Evolutionary conservation across 305 asterid genomes (phyloP).

Genomic region (Striga hermonthica): DNA sequence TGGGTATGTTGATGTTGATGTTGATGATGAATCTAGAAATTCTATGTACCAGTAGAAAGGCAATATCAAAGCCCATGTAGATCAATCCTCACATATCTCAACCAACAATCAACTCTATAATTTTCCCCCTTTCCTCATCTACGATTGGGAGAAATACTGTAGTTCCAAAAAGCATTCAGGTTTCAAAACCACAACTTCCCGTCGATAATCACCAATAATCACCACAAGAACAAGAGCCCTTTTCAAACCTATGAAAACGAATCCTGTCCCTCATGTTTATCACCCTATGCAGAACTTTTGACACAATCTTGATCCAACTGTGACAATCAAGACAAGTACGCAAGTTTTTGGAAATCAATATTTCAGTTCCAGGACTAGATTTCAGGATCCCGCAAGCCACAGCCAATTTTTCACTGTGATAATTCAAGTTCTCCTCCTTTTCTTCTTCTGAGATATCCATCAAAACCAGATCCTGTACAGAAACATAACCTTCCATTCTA

Average conservation of each 20-base stretch:
- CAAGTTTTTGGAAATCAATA: conserved; percentile 59
- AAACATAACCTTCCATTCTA: conserved; percentile 56
- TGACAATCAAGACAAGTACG: conserved; percentile 82
- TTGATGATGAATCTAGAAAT: no score
- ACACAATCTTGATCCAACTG: conserved; percentile 64
- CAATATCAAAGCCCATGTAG: neutral
- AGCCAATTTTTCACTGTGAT: conserved; percentile 79
- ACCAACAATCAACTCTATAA: neutral
- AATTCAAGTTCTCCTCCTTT: conserved; percentile 65
- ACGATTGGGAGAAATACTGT: neutral
- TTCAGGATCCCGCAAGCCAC: conserved; percentile 62
- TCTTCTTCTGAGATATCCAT: conserved; percentile 85
- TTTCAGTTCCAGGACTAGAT: conserved; percentile 64
- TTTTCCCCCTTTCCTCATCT: neutral
- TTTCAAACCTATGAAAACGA: conserved; percentile 71
- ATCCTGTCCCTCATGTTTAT: conserved; percentile 68
- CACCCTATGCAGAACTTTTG: conserved; percentile 60
- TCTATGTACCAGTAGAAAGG: neutral
- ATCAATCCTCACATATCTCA: neutral
- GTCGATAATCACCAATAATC: conserved; percentile 55
- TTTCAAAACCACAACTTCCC: neutral
- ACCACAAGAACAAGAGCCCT: conserved; percentile 62
- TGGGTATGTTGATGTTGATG: no score
- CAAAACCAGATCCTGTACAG: conserved; percentile 52
- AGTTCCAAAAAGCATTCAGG: conserved; percentile 3